A percentile compares a stretch with the other conserved stretches of the same genome.
phyloP scores from a whole-genome alignment of 2,329 filamentous ascomycete genomes.

The Aspergillus puulaauensis region DNA sequence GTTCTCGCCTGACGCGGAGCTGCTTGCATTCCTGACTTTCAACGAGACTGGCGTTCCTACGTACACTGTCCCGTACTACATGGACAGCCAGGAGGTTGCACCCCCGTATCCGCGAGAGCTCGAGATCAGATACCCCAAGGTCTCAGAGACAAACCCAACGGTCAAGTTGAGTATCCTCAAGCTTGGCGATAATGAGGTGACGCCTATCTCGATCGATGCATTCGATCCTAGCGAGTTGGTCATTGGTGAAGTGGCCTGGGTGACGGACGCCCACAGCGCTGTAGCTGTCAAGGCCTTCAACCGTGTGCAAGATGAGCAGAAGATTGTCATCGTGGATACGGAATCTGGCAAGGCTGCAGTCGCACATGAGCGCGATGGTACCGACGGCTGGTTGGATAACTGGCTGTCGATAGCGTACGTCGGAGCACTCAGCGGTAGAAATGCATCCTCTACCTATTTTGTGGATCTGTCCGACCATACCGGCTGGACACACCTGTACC shows the following conservation, averaged over 20 bases:
- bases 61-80: slow-evolving; percentile 67
- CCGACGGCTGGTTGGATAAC: slow-evolving; percentile 62
- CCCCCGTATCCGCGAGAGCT: slow-evolving; percentile 63
- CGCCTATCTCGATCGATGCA: slow-evolving; percentile 53
- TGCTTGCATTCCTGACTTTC: slow-evolving; percentile 81
- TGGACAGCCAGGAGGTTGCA: slow-evolving; percentile 57
- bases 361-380: slow-evolving; percentile 59
- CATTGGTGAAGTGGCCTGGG: slow-evolving; percentile 67
- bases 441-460: slow-evolving; percentile 52
- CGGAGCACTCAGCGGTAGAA: slow-evolving; percentile 30
- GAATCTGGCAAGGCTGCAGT: slow-evolving; percentile 46
- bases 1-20: slow-evolving; percentile 87
- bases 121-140: slow-evolving; percentile 67
- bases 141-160: slow-evolving; percentile 66
- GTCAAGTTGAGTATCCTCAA: slow-evolving; percentile 61
- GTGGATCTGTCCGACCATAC: slow-evolving; percentile 66
- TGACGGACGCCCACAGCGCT: slow-evolving; percentile 60
- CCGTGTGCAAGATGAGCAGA: slow-evolving; percentile 65
- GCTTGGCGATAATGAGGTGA: slow-evolving; percentile 48
- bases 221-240: slow-evolving; percentile 63
- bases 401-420: slow-evolving; percentile 46
- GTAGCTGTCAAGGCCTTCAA: slow-evolving; percentile 68
- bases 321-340: slow-evolving; percentile 60
- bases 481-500: slow-evolving; percentile 66
- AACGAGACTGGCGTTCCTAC: slow-evolving; percentile 72